phyloP scores from a whole-genome alignment of 2,329 filamentous ascomycete species.

The Pseudogymnoascus sp. region DNA sequence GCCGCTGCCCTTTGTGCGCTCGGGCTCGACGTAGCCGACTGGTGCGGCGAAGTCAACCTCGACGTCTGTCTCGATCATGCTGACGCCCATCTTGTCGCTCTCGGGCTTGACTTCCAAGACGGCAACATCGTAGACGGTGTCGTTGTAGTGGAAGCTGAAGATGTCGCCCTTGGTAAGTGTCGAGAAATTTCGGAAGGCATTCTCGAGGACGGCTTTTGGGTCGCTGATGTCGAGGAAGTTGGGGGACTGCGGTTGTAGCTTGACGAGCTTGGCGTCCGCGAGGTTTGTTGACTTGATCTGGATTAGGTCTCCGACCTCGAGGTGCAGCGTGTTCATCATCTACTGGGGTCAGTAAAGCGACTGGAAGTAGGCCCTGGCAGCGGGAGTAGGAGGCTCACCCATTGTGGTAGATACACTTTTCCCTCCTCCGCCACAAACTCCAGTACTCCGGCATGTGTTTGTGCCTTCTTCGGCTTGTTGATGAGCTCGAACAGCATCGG shows the following conservation, averaged over 20 bases:
- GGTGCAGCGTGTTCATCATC: slow-evolving; percentile 86
- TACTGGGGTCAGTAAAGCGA: slow-evolving; percentile 30
- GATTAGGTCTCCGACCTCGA: slow-evolving; percentile 89
- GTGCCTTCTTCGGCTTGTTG: slow-evolving; percentile 71
- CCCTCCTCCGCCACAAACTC: slow-evolving; percentile 98
- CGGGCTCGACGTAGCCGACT: slow-evolving; percentile 86
- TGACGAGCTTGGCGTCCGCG: slow-evolving; percentile 84
- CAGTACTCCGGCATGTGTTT: slow-evolving; percentile 87
- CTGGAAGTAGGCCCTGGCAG: not conserved
- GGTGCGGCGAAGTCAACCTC: slow-evolving; percentile 94
- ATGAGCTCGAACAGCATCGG: slow-evolving; percentile 94
- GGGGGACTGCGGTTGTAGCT: slow-evolving; percentile 87
- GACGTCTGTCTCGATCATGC: slow-evolving; percentile 92
- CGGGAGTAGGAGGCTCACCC: slow-evolving; percentile 47
- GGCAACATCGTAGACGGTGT: slow-evolving; percentile 84
- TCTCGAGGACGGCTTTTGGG: slow-evolving; percentile 93
- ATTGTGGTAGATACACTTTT: slow-evolving; percentile 89
- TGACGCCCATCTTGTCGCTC: slow-evolving; percentile 73
- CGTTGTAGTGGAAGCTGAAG: slow-evolving; percentile 96
- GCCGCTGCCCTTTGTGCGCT: slow-evolving; percentile 56
- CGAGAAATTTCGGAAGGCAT: slow-evolving; percentile 91
- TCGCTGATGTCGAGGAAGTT: slow-evolving; percentile 96
- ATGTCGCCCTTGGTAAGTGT: slow-evolving; percentile 88
- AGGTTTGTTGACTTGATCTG: slow-evolving; percentile 94
- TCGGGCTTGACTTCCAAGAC: slow-evolving; percentile 90